These are phyloP conservation scores for Macrolepiota dolichaula DNA, from an alignment of 768 basidiomycete genomes.

Conservation along the genomic window DNA sequence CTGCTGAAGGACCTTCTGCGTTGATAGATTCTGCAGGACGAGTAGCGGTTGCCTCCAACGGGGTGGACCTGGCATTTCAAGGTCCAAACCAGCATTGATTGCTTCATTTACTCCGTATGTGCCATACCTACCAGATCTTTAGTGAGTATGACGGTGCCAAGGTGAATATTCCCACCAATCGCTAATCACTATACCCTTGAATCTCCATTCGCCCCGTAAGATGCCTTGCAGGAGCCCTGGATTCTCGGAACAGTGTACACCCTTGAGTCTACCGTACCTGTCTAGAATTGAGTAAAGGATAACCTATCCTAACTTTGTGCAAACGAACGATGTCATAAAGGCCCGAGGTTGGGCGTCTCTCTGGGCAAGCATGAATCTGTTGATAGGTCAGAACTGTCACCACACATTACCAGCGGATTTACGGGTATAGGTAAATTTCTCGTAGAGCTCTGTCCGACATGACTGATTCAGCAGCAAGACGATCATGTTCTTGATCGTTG, in stretches of 20 bases:
- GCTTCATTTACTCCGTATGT: constrained; percentile 65
- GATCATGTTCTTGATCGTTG: constrained; percentile 74
- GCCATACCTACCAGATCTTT: constrained; percentile 49
- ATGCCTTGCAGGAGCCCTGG: constrained; percentile 55
- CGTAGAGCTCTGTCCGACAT: constrained; percentile 64
- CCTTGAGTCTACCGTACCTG: constrained; percentile 74
- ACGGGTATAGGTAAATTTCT: constrained; percentile 73
- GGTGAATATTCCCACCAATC: constrained; percentile 54
- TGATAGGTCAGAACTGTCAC: constrained; percentile 3
- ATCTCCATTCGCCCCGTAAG: constrained; percentile 74
- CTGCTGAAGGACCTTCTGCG: constrained; percentile 43
- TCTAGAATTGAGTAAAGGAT: neutral
- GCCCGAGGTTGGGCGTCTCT: constrained; percentile 58
- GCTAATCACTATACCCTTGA: constrained; percentile 67
- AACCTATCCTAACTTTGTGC: neutral
- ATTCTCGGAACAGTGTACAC: constrained; percentile 69
- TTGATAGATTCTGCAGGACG: constrained; percentile 32
- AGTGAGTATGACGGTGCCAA: neutral
- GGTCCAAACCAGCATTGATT: constrained; percentile 72
- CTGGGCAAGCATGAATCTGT: constrained; percentile 67
- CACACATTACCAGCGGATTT: constrained; percentile 18
- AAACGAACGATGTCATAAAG: constrained; percentile 59
- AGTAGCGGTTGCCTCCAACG: constrained; percentile 58
- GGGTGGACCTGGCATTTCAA: constrained; percentile 76
- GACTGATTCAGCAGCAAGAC: constrained; percentile 60